Conservation (phyloP, 148 eudicot species). For the Vaccinium myrtillus region DNA sequence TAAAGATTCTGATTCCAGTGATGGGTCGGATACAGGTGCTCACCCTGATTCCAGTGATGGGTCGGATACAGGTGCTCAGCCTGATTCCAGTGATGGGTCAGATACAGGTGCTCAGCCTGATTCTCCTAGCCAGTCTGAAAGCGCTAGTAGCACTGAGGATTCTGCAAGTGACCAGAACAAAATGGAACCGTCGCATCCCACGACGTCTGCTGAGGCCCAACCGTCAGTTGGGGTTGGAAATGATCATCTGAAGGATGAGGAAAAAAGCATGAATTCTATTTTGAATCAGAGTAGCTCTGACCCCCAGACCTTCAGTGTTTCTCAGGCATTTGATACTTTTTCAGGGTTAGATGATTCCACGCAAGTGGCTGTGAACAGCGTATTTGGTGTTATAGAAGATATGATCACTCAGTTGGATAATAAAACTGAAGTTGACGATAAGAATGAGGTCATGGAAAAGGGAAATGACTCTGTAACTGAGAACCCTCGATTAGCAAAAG, state of each 20-base stretch:
- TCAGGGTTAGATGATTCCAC: conserved; percentile 92
- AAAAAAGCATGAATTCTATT: conserved; percentile 22
- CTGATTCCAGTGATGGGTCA: conserved; percentile 29
- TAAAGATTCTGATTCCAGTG: conserved; percentile 31
- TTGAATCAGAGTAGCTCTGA: conserved; percentile 37
- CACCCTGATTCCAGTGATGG: conserved; percentile 27
- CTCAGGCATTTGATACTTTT: conserved; percentile 82
- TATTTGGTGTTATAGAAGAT: conserved; percentile 81
- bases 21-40: conserved; percentile 29
- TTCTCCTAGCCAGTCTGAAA: conserved; percentile 22
- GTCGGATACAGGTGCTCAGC: conserved; percentile 28
- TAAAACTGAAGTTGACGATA: conserved; percentile 23
- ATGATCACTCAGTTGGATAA: conserved; percentile 72
- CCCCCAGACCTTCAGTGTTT: conserved; percentile 49
- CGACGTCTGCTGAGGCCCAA: conserved; percentile 38
- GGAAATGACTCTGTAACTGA: conserved; percentile 22
- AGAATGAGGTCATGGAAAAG: conserved; percentile 23
- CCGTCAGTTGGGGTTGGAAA: conserved; percentile 27
- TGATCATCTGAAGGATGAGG: not conserved
- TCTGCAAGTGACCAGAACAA: conserved; percentile 19
- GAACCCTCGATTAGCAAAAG: conserved; percentile 20
- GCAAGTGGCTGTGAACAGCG: conserved; percentile 90
- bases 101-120: conserved; percentile 28
- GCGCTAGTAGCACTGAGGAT: conserved; percentile 28
- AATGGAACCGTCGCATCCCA: conserved; percentile 26